Conservation (phyloP, 805 yeast species). For the Hanseniaspora lachancei region DNA sequence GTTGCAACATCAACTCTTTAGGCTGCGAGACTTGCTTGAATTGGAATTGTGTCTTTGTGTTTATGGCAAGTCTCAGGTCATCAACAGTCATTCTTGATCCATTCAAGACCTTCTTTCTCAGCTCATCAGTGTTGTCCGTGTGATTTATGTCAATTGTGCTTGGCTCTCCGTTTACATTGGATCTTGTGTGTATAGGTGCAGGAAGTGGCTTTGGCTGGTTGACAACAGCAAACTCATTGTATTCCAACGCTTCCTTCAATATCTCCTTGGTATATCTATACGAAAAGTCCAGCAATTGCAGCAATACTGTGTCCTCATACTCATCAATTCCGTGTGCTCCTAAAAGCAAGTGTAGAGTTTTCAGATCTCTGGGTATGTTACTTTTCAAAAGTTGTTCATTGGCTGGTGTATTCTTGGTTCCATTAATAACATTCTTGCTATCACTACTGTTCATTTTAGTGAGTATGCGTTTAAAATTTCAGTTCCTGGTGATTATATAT, state of each 20-base stretch:
- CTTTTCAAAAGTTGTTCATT: conserved; percentile 23
- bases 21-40: conserved; percentile 89
- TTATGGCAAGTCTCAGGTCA: conserved; percentile 82
- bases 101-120: conserved; percentile 21
- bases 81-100: conserved; percentile 57
- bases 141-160: neutral
- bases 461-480: neutral
- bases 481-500: neutral
- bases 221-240: conserved; percentile 63
- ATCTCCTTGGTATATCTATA: conserved; percentile 75
- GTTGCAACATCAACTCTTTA: conserved; percentile 74
- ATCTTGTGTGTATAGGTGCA: conserved; percentile 10
- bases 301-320: conserved; percentile 90
- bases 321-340: conserved; percentile 87
- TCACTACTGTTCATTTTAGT: conserved; percentile 1
- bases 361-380: conserved; percentile 68
- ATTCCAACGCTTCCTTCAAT: conserved; percentile 75
- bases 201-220: conserved; percentile 16
- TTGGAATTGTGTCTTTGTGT: conserved; percentile 88
- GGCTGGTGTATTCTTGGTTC: conserved; percentile 11
- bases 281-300: conserved; percentile 95
- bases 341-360: conserved; percentile 74
- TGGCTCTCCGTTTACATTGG: conserved; percentile 3
- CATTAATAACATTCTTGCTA: conserved; percentile 4
- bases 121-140: neutral